Evolutionary conservation across 1,139 yeast genomes (phyloP).

Genomic region (Yamadazyma membranifaciens): DNA sequence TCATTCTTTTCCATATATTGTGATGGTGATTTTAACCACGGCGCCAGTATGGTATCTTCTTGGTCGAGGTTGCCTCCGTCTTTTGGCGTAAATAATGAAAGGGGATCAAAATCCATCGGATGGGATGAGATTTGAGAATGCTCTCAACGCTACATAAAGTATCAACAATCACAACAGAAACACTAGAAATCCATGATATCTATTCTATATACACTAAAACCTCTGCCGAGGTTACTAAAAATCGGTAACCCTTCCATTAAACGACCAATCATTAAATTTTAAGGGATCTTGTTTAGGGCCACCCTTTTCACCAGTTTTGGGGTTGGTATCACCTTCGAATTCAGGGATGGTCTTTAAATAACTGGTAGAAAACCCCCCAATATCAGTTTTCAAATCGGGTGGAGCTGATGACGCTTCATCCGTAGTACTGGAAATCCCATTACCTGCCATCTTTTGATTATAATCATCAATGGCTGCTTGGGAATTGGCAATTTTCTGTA

Average conservation of each 20-base stretch:
- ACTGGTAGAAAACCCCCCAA: slow-evolving; percentile 68
- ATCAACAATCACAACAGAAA: not conserved
- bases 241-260: slow-evolving; percentile 94
- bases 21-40: no score
- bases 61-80: not conserved
- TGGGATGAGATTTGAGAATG: slow-evolving; percentile 6
- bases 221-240: slow-evolving; percentile 46
- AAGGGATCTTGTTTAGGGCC: slow-evolving; percentile 99
- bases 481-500: slow-evolving; percentile 78
- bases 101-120: slow-evolving; percentile 42
- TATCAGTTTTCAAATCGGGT: slow-evolving; percentile 48
- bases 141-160: not conserved
- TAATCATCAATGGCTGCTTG: slow-evolving; percentile 80
- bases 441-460: slow-evolving; percentile 44
- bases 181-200: not conserved
- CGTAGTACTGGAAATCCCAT: slow-evolving; percentile 30
- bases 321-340: slow-evolving; percentile 92
- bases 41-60: not conserved
- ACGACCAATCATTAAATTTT: slow-evolving; percentile 91
- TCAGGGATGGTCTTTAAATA: slow-evolving; percentile 82
- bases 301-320: slow-evolving; percentile 90
- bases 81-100: slow-evolving; percentile 37
- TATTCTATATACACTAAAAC: not conserved
- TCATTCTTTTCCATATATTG: not conserved
- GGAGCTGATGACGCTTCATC: slow-evolving; percentile 10